phyloP scores from a whole-genome alignment of 2,329 filamentous ascomycete genomes.

The Ilyonectria mors-panacis region DNA sequence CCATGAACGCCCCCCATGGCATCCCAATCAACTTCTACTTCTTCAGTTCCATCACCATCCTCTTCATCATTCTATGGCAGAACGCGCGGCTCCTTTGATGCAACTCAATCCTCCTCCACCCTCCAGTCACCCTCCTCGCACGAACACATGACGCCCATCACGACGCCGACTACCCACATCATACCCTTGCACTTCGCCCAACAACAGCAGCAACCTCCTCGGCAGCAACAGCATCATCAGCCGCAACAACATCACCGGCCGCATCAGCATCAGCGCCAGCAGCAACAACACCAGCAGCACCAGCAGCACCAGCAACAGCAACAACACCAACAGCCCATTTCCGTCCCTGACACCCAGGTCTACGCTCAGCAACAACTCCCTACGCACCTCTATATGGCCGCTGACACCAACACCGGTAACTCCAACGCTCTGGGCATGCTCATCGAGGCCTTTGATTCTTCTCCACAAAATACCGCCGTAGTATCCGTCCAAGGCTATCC shows the following conservation, averaged over 20 bases:
- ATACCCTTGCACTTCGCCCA: conserved; percentile 37
- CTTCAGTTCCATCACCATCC: conserved; percentile 31
- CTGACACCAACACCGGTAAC: conserved; percentile 19
- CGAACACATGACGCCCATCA: conserved; percentile 33
- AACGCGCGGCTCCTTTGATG: conserved; percentile 31
- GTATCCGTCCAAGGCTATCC: conserved; percentile 35
- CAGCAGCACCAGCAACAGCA: not conserved
- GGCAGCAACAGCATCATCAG: conserved; percentile 22
- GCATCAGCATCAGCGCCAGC: conserved; percentile 25
- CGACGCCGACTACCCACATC: conserved; percentile 20
- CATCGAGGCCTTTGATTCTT: conserved; percentile 58
- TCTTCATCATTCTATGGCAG: conserved; percentile 37
- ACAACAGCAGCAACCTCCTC: conserved; percentile 41
- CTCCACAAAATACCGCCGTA: conserved; percentile 35
- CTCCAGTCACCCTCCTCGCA: conserved; percentile 34
- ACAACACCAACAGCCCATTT: not conserved
- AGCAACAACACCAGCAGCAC: not conserved
- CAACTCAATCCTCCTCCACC: conserved; percentile 18
- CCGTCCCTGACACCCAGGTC: not conserved
- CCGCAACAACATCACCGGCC: conserved; percentile 26
- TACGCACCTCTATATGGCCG: conserved; percentile 31
- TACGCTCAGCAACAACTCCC: conserved; percentile 14
- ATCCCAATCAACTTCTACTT: not conserved
- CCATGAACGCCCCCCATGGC: not conserved
- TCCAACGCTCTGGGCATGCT: conserved; percentile 54